A percentile compares a stretch with the other conserved stretches of the same genome.
Conservation (phyloP, 352 stramenopile species). For the Pythium brachiatum region DNA sequence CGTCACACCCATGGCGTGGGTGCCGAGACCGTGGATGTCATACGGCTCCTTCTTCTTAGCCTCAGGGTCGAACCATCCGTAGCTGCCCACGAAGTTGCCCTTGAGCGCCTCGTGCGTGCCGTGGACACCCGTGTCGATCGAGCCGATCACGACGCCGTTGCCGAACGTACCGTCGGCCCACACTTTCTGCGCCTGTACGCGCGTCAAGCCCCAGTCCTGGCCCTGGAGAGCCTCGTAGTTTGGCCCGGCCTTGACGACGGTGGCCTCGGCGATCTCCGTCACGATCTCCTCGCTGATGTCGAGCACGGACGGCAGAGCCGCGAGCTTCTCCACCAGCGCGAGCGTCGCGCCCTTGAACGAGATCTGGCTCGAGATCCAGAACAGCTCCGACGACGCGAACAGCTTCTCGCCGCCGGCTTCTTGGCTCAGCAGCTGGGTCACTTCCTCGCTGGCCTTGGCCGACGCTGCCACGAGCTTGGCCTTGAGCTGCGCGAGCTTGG, state of each 20-base stretch:
- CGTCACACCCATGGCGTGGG: conserved; percentile 11
- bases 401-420: conserved; percentile 15
- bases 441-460: not conserved
- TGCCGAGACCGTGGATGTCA: conserved; percentile 22
- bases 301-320: conserved; percentile 8
- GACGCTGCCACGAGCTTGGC: conserved; percentile 13
- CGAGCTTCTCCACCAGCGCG: conserved; percentile 27
- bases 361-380: conserved; percentile 34
- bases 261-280: not conserved
- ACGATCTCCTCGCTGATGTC: conserved; percentile 24
- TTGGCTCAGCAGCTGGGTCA: conserved; percentile 16
- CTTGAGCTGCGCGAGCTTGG: conserved; percentile 19
- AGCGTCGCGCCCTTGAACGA: conserved; percentile 26
- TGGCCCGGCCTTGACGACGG: not conserved
- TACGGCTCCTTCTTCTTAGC: conserved; percentile 15
- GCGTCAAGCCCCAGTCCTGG: conserved; percentile 12
- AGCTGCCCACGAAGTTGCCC: conserved; percentile 24
- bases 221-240: conserved; percentile 7
- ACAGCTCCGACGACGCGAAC: conserved; percentile 22
- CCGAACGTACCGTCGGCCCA: conserved; percentile 29
- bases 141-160: conserved; percentile 26
- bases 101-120: conserved; percentile 29
- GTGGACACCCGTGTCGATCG: conserved; percentile 31
- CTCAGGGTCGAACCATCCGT: conserved; percentile 33
- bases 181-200: conserved; percentile 19